Evolutionary conservation across 2,329 filamentous ascomycete genomes (phyloP), one percentile per base, ranked within the genome.

Genomic region (Basipetospora chlamydospora): DNA sequence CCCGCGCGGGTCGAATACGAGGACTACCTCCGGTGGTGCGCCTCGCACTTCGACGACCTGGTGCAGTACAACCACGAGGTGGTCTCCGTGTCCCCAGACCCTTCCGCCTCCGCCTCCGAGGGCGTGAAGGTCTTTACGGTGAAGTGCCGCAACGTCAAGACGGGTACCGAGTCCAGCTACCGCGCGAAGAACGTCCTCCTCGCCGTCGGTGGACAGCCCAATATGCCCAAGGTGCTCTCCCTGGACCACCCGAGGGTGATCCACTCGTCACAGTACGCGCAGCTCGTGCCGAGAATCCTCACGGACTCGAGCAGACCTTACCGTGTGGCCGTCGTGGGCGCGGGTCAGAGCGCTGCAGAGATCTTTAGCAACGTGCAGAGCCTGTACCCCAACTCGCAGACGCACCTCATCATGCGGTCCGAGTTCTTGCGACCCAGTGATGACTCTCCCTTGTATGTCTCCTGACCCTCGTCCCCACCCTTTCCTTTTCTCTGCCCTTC

Each of bases 11-110:
- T 80, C 42, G 88, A 96, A 60, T 96, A 92, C 51, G 87, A 95
- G 55, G 87, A 94, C 57, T 96, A 96, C 59, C 77, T 96, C 57
- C 73, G 80, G 42, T 96, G 88, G 88, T 94, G 85, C 53, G 82
- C 88, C 10, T 65, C 71, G 41, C 77, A 78, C 52, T 96, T 96
- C 50, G 70, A 80, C 29, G 63, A 70, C 30, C 57, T 75, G 30
- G 81, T 92, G 33, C 67, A 67, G 33, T 96, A 95, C 53, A 70
- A 73, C 41, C 77, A 79, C 47, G 80, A 92, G 54, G 87, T 90
- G 3, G 52, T 83, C 26, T 70, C 76, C 15, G 72, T 94, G 13
- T 61, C 73, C 6, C 79, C 81, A 1, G 67, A 73, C 26, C 59
- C 58, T 18, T 50, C 58, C 28, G 54, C 55, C n/a, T 46, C 53